Base-by-base conservation (phyloP, 129 eudicot genomes). In the Artemisia annua region DNA sequence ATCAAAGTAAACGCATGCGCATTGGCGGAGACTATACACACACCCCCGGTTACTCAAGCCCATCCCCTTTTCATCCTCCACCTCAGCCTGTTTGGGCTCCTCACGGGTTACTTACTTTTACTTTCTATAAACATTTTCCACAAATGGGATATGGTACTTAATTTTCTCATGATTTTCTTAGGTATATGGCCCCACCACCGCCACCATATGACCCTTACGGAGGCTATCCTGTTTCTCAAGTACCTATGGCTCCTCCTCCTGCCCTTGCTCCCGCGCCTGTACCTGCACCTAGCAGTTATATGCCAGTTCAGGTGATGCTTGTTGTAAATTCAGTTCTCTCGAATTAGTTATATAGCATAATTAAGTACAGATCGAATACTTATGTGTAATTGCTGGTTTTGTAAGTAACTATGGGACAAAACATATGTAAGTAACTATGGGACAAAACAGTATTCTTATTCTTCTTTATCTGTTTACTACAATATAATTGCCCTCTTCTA, bases 11-110 rank as follows among this genome's bases (percentile, higher is more conserved):
- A 64, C 90, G 98, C 6, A 78, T 94, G 91, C 82, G 97, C 50
- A 94, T 96, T 18, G 97, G 93, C 15, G 98, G 97, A 67, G 98
- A 90, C 78, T 90, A 90, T 81, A 81, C 97, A 48, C 96, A 94
- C 77, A 85, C 92, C 11, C 96, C 82, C 46, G 46, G 46, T 64
- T 94, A 84, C 88, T 83, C 96, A 58, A 90, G 88, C 66, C 96
- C 97, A 79, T 86, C 93, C 71, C 97, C 93, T 69, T 94, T 82
- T 72, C 98, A 94, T 79, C 89, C 98, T 81, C 96, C 98, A 22
- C 92, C 98, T 46, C 75, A 92, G 69, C 92, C 92, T 75, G 93
- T 86, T 59, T 94, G 97, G 98, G 98, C 82, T 35, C 96, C 96
- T 55, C 98, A 94, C 73, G 97, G 97, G 98, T 93, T 81, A 63